These are phyloP conservation scores for Brassica juncea DNA, from an alignment of 345 rosid genomes.

Conservation along the genomic window DNA sequence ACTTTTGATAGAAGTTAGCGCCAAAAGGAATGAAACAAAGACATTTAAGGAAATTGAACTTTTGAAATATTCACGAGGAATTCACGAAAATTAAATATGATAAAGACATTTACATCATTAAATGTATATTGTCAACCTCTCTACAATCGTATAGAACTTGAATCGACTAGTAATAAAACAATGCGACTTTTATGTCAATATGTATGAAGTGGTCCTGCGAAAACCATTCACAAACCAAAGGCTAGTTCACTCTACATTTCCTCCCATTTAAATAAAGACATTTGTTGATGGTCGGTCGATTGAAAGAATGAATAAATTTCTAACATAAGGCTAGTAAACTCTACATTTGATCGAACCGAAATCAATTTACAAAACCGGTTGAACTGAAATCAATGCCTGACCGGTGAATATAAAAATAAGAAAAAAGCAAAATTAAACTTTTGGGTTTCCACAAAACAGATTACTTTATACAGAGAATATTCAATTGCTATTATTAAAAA, in stretches of 20 bases:
- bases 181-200: constrained; percentile 18
- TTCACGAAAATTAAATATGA: constrained; percentile 1
- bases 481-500: constrained; percentile 8
- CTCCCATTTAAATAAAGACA: not conserved
- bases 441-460: constrained; percentile 2
- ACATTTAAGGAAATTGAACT: constrained; percentile 1
- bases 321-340: too few relatives aligned
- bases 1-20: constrained; percentile 32
- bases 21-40: not conserved
- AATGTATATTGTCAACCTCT: constrained; percentile 25
- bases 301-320: not conserved
- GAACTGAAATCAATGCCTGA: not conserved
- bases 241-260: too few relatives aligned
- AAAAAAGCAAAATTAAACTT: not conserved
- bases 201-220: not conserved
- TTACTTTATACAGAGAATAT: constrained; percentile 8
- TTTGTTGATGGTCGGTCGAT: not conserved
- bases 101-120: constrained; percentile 2
- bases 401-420: not conserved
- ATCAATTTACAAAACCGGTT: not conserved
- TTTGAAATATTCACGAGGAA: constrained; percentile 15
- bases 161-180: constrained; percentile 28
- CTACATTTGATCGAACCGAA: not conserved
- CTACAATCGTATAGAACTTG: constrained; percentile 2
- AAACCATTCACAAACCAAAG: constrained; percentile 14